Evolutionary conservation across 2,329 filamentous ascomycete species (phyloP).

Genomic region (Aspergillus sp.): DNA sequence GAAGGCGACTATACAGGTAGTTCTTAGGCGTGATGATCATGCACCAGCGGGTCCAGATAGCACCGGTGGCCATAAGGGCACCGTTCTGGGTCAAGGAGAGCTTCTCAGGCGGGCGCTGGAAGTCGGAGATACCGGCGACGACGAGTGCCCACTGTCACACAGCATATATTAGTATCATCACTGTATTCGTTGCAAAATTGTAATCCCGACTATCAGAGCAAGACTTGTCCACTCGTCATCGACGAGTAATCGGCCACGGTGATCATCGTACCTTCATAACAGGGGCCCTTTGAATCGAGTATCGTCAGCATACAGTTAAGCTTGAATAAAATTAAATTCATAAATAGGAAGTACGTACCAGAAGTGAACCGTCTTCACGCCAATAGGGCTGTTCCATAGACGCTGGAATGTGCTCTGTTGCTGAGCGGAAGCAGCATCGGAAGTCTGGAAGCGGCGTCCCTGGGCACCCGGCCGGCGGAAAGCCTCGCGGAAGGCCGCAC

Average conservation of each 20-base stretch:
- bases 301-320: neutral
- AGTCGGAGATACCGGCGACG: constrained; percentile 86
- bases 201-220: too few relatives aligned
- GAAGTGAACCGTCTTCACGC: constrained; percentile 94
- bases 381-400: constrained; percentile 80
- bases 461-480: constrained; percentile 52
- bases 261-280: constrained; percentile 72
- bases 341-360: constrained; percentile 58
- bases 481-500: constrained; percentile 52
- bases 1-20: constrained; percentile 63
- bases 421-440: constrained; percentile 51
- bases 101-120: constrained; percentile 85
- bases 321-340: neutral
- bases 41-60: constrained; percentile 99
- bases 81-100: constrained; percentile 91
- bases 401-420: constrained; percentile 63
- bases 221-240: neutral
- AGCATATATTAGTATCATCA: neutral
- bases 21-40: constrained; percentile 94
- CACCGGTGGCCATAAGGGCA: constrained; percentile 83
- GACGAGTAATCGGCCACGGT: neutral
- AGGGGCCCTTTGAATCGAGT: constrained; percentile 65
- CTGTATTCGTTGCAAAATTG: neutral
- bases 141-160: constrained; percentile 78
- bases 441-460: constrained; percentile 70